Percentiles rank a stretch among this genome's conserved stretches.
phyloP scores from a whole-genome alignment of 2,329 filamentous ascomycete genomes.

The Zymoseptoria passerinii region DNA sequence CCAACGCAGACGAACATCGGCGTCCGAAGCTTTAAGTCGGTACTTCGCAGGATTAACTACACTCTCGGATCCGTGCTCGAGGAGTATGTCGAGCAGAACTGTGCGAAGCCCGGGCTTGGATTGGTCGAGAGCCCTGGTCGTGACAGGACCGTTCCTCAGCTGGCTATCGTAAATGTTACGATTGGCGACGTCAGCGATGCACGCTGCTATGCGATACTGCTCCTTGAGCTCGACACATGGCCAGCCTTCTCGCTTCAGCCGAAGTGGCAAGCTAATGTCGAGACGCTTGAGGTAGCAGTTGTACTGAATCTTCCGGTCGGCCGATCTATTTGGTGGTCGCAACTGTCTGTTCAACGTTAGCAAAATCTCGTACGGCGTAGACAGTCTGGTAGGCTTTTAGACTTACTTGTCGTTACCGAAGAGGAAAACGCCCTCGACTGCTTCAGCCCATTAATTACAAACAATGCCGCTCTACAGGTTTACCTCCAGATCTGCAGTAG shows the following conservation, averaged over 20 bases:
- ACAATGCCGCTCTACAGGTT: too few species aligned
- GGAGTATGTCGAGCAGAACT: slow-evolving; percentile 3
- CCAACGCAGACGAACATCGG: slow-evolving; percentile 8
- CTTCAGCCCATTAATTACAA: too few species aligned
- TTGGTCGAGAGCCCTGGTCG: background rate
- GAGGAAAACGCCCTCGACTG: too few species aligned
- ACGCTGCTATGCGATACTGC: slow-evolving; percentile 9
- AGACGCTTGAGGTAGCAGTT: slow-evolving; percentile 12
- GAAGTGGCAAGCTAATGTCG: slow-evolving; percentile 6
- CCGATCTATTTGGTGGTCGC: too few species aligned
- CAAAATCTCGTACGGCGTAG: too few species aligned
- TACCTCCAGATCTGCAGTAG: too few species aligned
- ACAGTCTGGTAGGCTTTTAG: too few species aligned
- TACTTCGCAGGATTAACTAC: background rate
- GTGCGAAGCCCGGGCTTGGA: slow-evolving; percentile 1
- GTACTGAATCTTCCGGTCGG: slow-evolving; percentile 1
- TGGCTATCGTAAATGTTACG: slow-evolving; percentile 4
- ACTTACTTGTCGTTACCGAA: too few species aligned
- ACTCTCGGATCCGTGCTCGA: too few species aligned
- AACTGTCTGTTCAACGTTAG: too few species aligned
- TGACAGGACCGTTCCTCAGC: slow-evolving; percentile 4
- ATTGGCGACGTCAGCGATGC: slow-evolving; percentile 9
- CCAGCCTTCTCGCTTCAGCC: slow-evolving; percentile 8
- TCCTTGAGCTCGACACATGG: slow-evolving; percentile 8
- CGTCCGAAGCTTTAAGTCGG: background rate